A percentile compares a stretch with the other conserved stretches of the same genome.
Conservation (phyloP, 805 yeast species). For the Suhomyces sp. region DNA sequence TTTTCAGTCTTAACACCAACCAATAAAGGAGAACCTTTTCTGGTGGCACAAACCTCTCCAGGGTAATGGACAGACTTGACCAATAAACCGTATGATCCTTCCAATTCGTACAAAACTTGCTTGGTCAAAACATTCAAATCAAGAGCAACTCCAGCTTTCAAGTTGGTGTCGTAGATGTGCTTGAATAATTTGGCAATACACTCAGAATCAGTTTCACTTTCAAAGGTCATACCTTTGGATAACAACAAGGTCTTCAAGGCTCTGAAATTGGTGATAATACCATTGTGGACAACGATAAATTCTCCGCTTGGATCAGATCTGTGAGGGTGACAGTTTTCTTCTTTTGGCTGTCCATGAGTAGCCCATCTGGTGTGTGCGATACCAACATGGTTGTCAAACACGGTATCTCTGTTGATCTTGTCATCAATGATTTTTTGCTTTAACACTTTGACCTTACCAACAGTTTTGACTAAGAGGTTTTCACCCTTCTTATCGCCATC, state of each 20-base stretch:
- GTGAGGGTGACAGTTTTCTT: conserved; percentile 92
- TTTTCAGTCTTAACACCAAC: conserved; percentile 96
- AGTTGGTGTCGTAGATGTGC: conserved; percentile 78
- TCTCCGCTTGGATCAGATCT: conserved; percentile 79
- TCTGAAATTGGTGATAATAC: conserved; percentile 94
- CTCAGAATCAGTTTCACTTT: conserved; percentile 95
- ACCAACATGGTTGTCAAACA: conserved; percentile 84
- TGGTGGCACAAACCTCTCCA: conserved; percentile 92
- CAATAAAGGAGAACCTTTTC: conserved; percentile 96
- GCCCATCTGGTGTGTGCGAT: conserved; percentile 99
- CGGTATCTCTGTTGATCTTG: conserved; percentile 56
- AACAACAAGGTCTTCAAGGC: conserved; percentile 80
- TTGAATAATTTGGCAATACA: conserved; percentile 94
- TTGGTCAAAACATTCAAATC: conserved; percentile 93
- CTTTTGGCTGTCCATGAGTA: conserved; percentile 93
- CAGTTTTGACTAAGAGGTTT: conserved; percentile 73
- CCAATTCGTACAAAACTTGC: conserved; percentile 86
- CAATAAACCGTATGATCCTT: conserved; percentile 95
- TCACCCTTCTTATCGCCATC: conserved; percentile 81
- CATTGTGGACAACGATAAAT: conserved; percentile 93
- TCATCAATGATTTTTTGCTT: conserved; percentile 56
- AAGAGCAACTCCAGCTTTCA: conserved; percentile 67
- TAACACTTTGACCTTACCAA: conserved; percentile 87
- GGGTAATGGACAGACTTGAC: conserved; percentile 92
- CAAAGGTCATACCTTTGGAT: conserved; percentile 78